Conservation (phyloP, 441 rosid species). For the Flueggea neowawraea region DNA sequence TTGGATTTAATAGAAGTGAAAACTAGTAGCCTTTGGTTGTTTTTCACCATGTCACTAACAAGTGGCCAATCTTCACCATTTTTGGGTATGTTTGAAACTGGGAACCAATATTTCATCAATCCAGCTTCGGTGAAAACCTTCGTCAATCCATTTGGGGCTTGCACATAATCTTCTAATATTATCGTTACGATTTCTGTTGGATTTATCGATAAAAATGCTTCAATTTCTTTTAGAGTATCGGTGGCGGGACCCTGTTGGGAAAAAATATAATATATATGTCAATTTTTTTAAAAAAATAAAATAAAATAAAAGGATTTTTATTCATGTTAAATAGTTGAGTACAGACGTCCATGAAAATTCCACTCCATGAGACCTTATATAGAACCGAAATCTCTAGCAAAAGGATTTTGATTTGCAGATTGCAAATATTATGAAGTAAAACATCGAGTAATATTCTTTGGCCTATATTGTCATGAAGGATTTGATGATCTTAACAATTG, state of each 20-base stretch:
- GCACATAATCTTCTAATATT: constrained; percentile 82
- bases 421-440: too few relatives aligned
- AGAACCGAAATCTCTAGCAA: too few relatives aligned
- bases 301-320: too few relatives aligned
- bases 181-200: constrained; percentile 69
- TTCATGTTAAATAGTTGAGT: too few relatives aligned
- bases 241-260: constrained; percentile 57
- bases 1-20: constrained; percentile 70
- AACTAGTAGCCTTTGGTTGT: constrained; percentile 67
- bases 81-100: constrained; percentile 60
- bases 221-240: constrained; percentile 61
- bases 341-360: too few relatives aligned
- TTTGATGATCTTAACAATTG: too few relatives aligned
- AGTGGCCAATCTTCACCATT: constrained; percentile 80
- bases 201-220: constrained; percentile 57
- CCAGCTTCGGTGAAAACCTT: constrained; percentile 69
- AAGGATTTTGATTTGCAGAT: too few relatives aligned
- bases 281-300: too few relatives aligned
- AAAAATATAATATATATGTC: too few relatives aligned
- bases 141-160: constrained; percentile 55
- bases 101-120: constrained; percentile 80
- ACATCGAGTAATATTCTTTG: too few relatives aligned
- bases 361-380: too few relatives aligned
- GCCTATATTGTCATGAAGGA: too few relatives aligned
- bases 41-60: constrained; percentile 70